Conservation (phyloP, 352 stramenopile genomes). For the Stephanocyclus meneghinianus region DNA sequence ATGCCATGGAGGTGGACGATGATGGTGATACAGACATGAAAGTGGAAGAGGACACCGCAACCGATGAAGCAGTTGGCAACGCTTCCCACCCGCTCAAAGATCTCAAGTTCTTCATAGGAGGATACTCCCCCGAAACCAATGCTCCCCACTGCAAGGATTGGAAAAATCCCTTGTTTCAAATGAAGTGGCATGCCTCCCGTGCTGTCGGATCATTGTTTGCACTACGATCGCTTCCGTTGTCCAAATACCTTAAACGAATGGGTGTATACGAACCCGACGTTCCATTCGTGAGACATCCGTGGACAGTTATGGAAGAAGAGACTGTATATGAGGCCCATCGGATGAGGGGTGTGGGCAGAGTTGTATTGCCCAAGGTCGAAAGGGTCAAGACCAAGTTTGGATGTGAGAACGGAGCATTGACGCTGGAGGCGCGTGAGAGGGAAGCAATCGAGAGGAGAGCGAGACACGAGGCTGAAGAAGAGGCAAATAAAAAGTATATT, state of each 20-base stretch:
- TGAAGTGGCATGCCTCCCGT: constrained; percentile 69
- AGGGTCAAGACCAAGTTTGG: constrained; percentile 44
- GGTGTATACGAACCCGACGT: constrained; percentile 59
- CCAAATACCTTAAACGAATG: constrained; percentile 60
- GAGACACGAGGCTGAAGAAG: constrained; percentile 15
- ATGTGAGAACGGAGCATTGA: constrained; percentile 33
- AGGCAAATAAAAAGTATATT: constrained; percentile 23
- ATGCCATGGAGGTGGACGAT: constrained; percentile 26
- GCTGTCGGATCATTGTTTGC: constrained; percentile 60
- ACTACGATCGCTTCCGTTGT: constrained; percentile 58
- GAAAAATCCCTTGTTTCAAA: constrained; percentile 51
- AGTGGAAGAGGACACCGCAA: constrained; percentile 19
- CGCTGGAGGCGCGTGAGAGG: constrained; percentile 18
- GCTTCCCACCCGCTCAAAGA: constrained; percentile 18
- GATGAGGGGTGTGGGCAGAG: constrained; percentile 34
- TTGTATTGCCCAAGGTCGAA: constrained; percentile 42
- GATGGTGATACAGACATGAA: constrained; percentile 51
- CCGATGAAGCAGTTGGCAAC: background rate
- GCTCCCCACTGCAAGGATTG: constrained; percentile 44
- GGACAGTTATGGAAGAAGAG: constrained; percentile 69
- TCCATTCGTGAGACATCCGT: constrained; percentile 77
- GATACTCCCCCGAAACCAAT: constrained; percentile 61
- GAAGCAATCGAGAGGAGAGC: background rate
- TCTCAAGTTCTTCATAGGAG: constrained; percentile 51
- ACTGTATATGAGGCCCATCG: constrained; percentile 36